Conservation (phyloP, 768 basidiomycete genomes). For the Lentinula edodes region DNA sequence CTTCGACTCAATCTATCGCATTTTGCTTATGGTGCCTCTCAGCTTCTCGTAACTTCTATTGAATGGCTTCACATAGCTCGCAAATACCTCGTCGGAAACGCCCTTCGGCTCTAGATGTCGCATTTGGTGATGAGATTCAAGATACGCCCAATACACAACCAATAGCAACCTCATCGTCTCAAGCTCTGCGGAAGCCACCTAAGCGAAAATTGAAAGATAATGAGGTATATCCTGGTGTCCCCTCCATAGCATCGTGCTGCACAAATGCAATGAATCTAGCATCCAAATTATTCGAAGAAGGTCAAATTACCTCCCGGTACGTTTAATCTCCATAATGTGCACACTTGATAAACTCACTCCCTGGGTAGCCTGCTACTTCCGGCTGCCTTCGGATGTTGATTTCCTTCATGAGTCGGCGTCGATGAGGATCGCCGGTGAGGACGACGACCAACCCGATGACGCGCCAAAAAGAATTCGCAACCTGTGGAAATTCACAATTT, state of each 20-base stretch:
- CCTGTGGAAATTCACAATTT: slow-evolving; percentile 55
- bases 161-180: background rate
- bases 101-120: slow-evolving; percentile 50
- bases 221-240: background rate
- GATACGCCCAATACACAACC: slow-evolving; percentile 19
- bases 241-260: background rate
- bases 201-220: background rate
- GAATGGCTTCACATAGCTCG: too few species aligned
- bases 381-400: background rate
- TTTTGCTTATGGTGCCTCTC: too few species aligned
- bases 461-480: slow-evolving; percentile 49
- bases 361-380: background rate
- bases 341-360: background rate
- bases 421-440: slow-evolving; percentile 37
- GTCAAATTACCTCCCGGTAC: background rate
- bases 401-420: slow-evolving; percentile 4
- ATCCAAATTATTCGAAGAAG: background rate
- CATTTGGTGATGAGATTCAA: slow-evolving; percentile 31
- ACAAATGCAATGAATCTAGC: background rate
- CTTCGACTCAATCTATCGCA: too few species aligned
- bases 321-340: background rate
- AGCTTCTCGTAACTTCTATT: too few species aligned
- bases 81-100: slow-evolving; percentile 25
- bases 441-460: slow-evolving; percentile 21
- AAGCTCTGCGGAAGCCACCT: background rate